Evolutionary conservation across 2,329 filamentous ascomycete genomes (phyloP), one percentile per base, ranked within the genome.

Genomic region (Talaromyces albobiverticillius): DNA sequence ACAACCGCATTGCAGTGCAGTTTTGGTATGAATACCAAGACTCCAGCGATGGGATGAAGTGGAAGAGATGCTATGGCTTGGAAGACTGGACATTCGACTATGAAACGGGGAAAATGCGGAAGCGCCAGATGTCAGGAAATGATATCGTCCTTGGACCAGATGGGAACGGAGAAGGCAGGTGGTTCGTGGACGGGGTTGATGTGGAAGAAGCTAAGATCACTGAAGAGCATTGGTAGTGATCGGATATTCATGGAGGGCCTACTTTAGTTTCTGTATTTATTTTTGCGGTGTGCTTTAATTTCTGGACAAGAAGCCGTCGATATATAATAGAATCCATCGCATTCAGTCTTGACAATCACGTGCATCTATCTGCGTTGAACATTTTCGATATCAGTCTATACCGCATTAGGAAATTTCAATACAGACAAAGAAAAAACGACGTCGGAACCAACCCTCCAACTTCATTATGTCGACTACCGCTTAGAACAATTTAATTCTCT

Each of bases 1-100:
- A 85, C 34, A 78, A 93, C 70, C 87, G 83, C 71, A 93, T 92
- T 59, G 90, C 90, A 1, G 90, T 95, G 20, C 89, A 95, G 66
- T 95, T 94, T 69, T 95, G 90, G 90, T 95, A 93, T 64, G 87
- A 95, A 70, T 92, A 84, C 72, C 81, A 84, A 59, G 88, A 93
- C 63, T 72, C 73, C 7, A 62, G 78, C 1, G 86, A 87, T 34
- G 84, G 63, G 10, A 68, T 75, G 71, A 69, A 89, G 68, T 95
- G 90, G 90, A 92, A 87, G 79, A 80, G 89, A n/a, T 91, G 87
- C 42, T 95, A 95, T 64, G 90, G 90, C 0, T 79, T 95, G 10
- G 75, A 78, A 59, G 72, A 78, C 56, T 78, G 76, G 76, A 77
- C 75, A 0, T 78, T 75, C 62, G 72, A 76, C 54, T 63, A 61